phyloP scores from a whole-genome alignment of 2,329 filamentous ascomycete genomes.

The Aspergillus aculeatus region DNA sequence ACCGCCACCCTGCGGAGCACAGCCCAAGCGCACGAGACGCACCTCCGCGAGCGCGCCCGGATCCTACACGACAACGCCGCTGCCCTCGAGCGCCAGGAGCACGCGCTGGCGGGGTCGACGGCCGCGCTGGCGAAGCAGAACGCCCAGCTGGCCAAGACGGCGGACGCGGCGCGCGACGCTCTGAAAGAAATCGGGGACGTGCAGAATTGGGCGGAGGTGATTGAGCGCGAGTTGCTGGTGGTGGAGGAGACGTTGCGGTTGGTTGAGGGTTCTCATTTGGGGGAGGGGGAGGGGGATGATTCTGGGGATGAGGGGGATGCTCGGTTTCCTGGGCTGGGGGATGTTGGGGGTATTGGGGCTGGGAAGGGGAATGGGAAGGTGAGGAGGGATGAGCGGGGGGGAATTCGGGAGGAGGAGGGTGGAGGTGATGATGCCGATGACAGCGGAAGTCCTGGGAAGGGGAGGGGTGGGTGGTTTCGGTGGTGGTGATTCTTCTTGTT shows the following conservation, averaged over 20 bases:
- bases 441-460: neutral
- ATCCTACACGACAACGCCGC: conserved; percentile 57
- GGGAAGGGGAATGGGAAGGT: conserved; percentile 5
- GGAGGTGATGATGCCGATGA: neutral
- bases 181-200: conserved; percentile 64
- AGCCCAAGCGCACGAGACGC: conserved; percentile 51
- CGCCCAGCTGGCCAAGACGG: conserved; percentile 54
- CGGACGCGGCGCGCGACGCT: conserved; percentile 55
- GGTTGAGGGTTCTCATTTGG: conserved; percentile 36
- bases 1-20: conserved; percentile 44
- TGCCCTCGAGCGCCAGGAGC: conserved; percentile 57
- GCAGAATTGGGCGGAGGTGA: conserved; percentile 65
- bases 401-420: neutral
- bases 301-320: neutral
- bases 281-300: conserved; percentile 7
- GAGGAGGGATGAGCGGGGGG: conserved; percentile 1
- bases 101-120: conserved; percentile 52
- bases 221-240: conserved; percentile 51
- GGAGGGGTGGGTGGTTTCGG: conserved; percentile 9
- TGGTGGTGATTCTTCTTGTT: conserved; percentile 7
- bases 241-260: conserved; percentile 44
- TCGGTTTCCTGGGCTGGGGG: neutral
- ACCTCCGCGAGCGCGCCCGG: conserved; percentile 54
- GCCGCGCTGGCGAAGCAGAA: conserved; percentile 52
- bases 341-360: neutral